These are phyloP conservation scores for Phytopythium ostracodes DNA, from an alignment of 352 stramenopile genomes.

Conservation along the genomic window DNA sequence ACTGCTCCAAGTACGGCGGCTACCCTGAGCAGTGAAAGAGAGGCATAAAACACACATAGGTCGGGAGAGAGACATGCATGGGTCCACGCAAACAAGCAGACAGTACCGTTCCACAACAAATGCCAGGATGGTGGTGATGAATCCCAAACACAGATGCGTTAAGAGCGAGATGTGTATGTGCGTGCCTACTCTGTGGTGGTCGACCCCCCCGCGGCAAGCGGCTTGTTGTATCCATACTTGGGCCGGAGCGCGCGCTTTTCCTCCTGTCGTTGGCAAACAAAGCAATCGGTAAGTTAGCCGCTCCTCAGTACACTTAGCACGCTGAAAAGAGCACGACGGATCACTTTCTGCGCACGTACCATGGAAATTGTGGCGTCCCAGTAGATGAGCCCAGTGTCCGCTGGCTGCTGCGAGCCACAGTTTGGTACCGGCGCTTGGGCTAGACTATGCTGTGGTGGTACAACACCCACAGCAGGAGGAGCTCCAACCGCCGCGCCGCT, in stretches of 20 bases:
- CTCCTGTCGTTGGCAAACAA: constrained; percentile 30
- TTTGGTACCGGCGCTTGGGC: neutral
- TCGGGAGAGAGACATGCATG: neutral
- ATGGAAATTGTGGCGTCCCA: constrained; percentile 53
- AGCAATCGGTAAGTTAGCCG: neutral
- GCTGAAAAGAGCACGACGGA: neutral
- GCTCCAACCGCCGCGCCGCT: neutral
- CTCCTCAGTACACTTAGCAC: neutral
- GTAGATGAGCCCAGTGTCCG: constrained; percentile 47
- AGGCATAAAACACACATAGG: neutral
- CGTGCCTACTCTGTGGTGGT: constrained; percentile 14
- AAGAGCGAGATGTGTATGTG: neutral
- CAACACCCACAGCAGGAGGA: neutral
- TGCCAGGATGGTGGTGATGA: constrained; percentile 10
- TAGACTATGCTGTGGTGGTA: neutral
- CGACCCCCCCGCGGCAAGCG: constrained; percentile 12
- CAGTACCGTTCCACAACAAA: constrained; percentile 10
- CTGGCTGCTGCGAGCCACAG: constrained; percentile 4
- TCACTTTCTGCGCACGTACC: constrained; percentile 19
- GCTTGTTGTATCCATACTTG: constrained; percentile 71
- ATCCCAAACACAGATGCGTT: constrained; percentile 9
- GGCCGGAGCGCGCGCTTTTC: constrained; percentile 75
- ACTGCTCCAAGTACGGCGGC: constrained; percentile 85
- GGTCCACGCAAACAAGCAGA: constrained; percentile 12
- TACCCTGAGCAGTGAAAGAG: constrained; percentile 49